phyloP scores from a whole-genome alignment of 345 rosid genomes.

The Citrus mangshanensis region DNA sequence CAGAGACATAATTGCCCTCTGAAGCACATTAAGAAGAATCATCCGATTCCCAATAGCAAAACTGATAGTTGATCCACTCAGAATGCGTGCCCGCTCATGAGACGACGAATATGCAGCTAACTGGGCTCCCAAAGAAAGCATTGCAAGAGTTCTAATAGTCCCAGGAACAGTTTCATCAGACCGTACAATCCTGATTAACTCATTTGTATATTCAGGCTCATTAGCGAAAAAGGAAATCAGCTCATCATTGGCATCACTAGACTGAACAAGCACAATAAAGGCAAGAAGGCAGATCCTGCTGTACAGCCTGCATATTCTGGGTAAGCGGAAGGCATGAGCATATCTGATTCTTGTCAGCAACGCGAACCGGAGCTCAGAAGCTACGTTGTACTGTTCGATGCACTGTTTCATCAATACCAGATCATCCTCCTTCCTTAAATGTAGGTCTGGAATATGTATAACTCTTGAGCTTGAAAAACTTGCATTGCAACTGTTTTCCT shows the following conservation, averaged over 20 bases:
- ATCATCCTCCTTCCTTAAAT: constrained; percentile 85
- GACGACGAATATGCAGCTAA: constrained; percentile 93
- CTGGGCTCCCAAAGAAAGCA: constrained; percentile 94
- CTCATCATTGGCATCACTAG: constrained; percentile 89
- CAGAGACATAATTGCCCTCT: constrained; percentile 80
- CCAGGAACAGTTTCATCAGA: constrained; percentile 88
- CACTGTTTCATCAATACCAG: constrained; percentile 70
- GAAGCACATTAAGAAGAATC: constrained; percentile 94
- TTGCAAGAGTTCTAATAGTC: constrained; percentile 80
- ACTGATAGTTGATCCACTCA: constrained; percentile 92
- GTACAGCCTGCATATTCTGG: constrained; percentile 81
- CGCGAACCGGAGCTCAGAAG: constrained; percentile 75
- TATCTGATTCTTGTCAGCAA: constrained; percentile 88
- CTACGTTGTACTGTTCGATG: constrained; percentile 71
- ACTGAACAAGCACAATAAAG: constrained; percentile 90
- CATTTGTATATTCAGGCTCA: constrained; percentile 97
- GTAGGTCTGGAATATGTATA: constrained; percentile 75
- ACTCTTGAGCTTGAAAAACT: constrained; percentile 48
- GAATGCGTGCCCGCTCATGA: constrained; percentile 87
- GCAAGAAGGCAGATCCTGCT: constrained; percentile 95
- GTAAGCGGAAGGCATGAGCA: constrained; percentile 85
- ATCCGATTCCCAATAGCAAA: constrained; percentile 87
- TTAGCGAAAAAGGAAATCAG: constrained; percentile 84
- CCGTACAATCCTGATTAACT: constrained; percentile 83
- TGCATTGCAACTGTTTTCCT: constrained; percentile 30